phyloP scores from a whole-genome alignment of 1,284 basidiomycete genomes.

The Omphalotus olearius region DNA sequence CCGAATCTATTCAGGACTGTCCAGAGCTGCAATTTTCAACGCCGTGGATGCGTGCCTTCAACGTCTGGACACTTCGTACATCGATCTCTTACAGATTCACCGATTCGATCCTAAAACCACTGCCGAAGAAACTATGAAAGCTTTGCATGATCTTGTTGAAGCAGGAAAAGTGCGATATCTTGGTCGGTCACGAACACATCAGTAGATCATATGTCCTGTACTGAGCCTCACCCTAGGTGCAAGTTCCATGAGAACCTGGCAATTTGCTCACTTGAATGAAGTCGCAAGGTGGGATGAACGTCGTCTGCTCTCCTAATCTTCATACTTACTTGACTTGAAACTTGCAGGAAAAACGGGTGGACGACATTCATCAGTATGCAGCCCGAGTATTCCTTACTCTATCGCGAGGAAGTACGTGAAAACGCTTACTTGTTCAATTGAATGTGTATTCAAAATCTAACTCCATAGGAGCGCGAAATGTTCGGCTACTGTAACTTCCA shows the following conservation, averaged over 20 bases:
- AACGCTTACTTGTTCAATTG: neutral
- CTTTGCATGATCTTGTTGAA: conserved; percentile 38
- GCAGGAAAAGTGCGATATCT: conserved; percentile 39
- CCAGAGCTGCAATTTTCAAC: conserved; percentile 41
- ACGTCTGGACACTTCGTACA: conserved; percentile 38
- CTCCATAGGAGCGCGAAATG: conserved; percentile 42
- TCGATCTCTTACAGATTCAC: conserved; percentile 45
- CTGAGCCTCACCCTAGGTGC: conserved; percentile 22
- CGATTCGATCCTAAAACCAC: conserved; percentile 31
- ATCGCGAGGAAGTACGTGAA: conserved; percentile 9
- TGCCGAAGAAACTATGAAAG: conserved; percentile 40
- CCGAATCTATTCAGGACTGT: conserved; percentile 25
- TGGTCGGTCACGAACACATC: conserved; percentile 17
- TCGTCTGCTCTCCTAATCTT: conserved; percentile 24
- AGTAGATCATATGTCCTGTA: too few relatives aligned
- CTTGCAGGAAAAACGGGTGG: conserved; percentile 3
- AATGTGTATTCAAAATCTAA: neutral
- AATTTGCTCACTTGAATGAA: conserved; percentile 35
- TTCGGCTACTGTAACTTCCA: conserved; percentile 40
- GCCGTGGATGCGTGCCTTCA: conserved; percentile 37
- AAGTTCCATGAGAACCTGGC: conserved; percentile 33
- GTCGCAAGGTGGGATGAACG: conserved; percentile 23
- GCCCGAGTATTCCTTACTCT: conserved; percentile 16
- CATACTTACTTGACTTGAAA: conserved; percentile 12
- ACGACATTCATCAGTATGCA: conserved; percentile 13